Evolutionary conservation across 257 asterid species (phyloP).

Genomic region (Phtheirospermum japonicum): DNA sequence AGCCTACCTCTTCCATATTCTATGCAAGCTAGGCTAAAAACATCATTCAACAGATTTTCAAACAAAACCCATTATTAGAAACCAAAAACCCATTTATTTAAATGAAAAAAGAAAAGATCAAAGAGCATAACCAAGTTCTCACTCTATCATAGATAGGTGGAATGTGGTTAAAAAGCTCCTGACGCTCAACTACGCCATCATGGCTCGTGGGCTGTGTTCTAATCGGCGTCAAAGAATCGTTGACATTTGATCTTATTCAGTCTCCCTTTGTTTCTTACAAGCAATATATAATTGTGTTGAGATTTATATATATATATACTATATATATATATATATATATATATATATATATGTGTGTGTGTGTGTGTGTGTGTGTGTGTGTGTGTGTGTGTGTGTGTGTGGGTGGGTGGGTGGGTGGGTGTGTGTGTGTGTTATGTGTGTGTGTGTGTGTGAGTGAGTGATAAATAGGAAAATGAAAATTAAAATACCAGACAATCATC

Average conservation of each 20-base stretch:
- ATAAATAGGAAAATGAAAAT: no score
- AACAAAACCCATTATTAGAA: not conserved
- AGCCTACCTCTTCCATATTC: slow-evolving; percentile 58
- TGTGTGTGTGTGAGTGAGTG: no score
- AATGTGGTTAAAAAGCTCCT: slow-evolving; percentile 49
- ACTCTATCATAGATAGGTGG: slow-evolving; percentile 65
- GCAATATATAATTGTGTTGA: not conserved
- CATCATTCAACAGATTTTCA: slow-evolving; percentile 43
- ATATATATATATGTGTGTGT: no score
- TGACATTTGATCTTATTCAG: slow-evolving; percentile 7
- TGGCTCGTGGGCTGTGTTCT: slow-evolving; percentile 6
- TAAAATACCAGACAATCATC: no score
- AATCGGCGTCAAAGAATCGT: slow-evolving; percentile 4
- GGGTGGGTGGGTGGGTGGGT: no score
- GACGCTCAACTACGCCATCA: slow-evolving; percentile 39
- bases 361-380: no score
- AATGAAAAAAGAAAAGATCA: not conserved
- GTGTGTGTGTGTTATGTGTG: no score
- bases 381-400: no score
- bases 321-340: no score
- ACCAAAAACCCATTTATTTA: not conserved
- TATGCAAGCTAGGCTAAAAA: slow-evolving; percentile 43
- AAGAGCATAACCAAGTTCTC: slow-evolving; percentile 1
- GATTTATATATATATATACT: no score
- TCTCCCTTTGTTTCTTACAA: not conserved